These are phyloP conservation scores for Peniophora sp. DNA, from an alignment of 1,284 basidiomycete genomes.

Conservation along the genomic window DNA sequence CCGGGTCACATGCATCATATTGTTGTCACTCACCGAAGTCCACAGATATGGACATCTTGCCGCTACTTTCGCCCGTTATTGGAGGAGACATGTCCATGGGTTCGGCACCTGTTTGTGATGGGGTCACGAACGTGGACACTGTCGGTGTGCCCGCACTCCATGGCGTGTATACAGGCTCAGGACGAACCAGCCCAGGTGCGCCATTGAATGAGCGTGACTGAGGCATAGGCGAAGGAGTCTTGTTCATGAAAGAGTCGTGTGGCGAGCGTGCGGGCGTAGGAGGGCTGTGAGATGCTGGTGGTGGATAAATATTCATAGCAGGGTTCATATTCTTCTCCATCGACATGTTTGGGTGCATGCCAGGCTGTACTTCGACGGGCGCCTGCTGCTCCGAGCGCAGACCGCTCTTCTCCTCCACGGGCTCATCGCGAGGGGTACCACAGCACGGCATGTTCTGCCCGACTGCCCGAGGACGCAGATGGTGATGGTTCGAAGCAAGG, in stretches of 20 bases:
- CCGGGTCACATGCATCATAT: constrained; percentile 9
- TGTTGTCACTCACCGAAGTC: constrained; percentile 58
- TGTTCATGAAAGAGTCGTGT: not conserved
- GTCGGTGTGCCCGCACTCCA: not conserved
- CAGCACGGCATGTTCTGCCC: constrained; percentile 9
- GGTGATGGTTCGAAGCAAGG: not conserved
- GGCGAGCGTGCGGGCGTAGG: not conserved
- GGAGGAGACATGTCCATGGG: constrained; percentile 11
- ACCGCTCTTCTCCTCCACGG: not conserved
- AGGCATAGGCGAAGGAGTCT: not conserved
- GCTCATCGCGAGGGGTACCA: constrained; percentile 1
- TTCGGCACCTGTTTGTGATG: constrained; percentile 10
- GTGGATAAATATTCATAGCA: not conserved
- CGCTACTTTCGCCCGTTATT: constrained; percentile 45
- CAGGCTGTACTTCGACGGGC: constrained; percentile 6
- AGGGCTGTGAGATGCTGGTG: not conserved
- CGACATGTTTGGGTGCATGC: not conserved
- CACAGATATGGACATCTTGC: constrained; percentile 67
- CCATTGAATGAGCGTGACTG: not conserved
- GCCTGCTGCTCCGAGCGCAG: constrained; percentile 1
- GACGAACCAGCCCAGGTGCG: not conserved
- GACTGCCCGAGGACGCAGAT: not conserved
- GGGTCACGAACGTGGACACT: constrained; percentile 14
- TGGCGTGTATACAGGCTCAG: not conserved
- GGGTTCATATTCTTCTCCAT: not conserved